Conservation (phyloP, 805 yeast species). For the Cyberlindnera xylosilytica region DNA sequence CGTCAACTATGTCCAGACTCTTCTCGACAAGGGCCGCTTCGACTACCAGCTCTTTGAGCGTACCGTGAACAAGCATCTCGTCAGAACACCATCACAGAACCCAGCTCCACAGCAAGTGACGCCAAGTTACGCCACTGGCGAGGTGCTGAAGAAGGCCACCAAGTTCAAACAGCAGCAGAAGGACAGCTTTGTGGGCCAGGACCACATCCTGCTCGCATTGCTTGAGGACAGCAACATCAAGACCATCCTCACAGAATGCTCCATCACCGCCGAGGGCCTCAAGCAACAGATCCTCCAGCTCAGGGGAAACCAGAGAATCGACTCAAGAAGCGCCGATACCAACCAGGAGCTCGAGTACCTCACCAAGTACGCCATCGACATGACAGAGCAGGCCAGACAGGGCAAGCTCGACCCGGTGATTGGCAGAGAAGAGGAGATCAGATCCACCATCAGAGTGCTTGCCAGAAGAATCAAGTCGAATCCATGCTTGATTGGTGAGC, state of each 20-base stretch:
- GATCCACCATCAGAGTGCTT: slow-evolving; percentile 89
- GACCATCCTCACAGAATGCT: slow-evolving; percentile 66
- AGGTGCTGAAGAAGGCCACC: slow-evolving; percentile 67
- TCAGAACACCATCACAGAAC: slow-evolving; percentile 78
- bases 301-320: slow-evolving; percentile 90
- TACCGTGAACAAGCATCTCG: slow-evolving; percentile 74
- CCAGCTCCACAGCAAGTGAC: slow-evolving; percentile 86
- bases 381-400: slow-evolving; percentile 88
- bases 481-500: slow-evolving; percentile 96
- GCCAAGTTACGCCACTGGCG: slow-evolving; percentile 74
- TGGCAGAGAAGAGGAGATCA: slow-evolving; percentile 97
- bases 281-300: slow-evolving; percentile 75
- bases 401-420: slow-evolving; percentile 98
- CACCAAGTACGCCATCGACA: slow-evolving; percentile 85
- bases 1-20: slow-evolving; percentile 69
- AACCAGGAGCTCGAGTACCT: slow-evolving; percentile 80
- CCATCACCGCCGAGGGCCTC: slow-evolving; percentile 64
- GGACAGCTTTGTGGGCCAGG: slow-evolving; percentile 90
- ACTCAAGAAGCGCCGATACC: slow-evolving; percentile 91
- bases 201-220: slow-evolving; percentile 82
- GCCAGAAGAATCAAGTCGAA: slow-evolving; percentile 98
- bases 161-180: slow-evolving; percentile 84
- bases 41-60: slow-evolving; percentile 84
- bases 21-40: slow-evolving; percentile 80
- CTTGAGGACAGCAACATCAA: slow-evolving; percentile 74